Conservation (phyloP, 83 land plant genomes). For the Picea engelmannii region DNA sequence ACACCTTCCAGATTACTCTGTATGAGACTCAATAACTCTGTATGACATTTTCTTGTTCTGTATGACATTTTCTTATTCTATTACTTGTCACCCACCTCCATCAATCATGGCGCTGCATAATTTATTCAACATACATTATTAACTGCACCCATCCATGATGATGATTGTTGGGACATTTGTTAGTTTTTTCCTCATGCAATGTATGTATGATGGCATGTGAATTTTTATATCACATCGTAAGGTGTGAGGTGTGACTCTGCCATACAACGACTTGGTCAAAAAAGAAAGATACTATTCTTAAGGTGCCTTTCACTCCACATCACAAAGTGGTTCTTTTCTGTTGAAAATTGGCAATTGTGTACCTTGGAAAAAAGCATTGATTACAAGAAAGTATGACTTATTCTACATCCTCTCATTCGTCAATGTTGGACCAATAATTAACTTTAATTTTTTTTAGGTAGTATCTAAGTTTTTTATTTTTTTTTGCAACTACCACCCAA, state of each 20-base stretch:
- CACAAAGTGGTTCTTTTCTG: slow-evolving; percentile 1
- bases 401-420: slow-evolving; percentile 5
- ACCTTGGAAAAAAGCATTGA: neutral
- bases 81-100: neutral
- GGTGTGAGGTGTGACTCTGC: neutral
- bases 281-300: slow-evolving; percentile 2
- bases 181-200: neutral
- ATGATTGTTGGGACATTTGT: slow-evolving; percentile 6
- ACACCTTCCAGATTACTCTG: too few relatives aligned
- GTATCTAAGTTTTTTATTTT: too few relatives aligned
- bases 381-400: slow-evolving; percentile 1
- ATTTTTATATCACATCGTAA: neutral
- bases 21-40: too few relatives aligned
- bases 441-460: neutral
- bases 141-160: slow-evolving; percentile 12
- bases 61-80: neutral
- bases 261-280: slow-evolving; percentile 10
- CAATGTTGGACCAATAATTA: neutral
- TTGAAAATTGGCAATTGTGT: neutral
- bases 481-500: too few relatives aligned
- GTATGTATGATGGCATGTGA: neutral
- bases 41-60: neutral
- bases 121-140: slow-evolving; percentile 9
- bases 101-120: slow-evolving; percentile 4
- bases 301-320: slow-evolving; percentile 9